A percentile compares a stretch with the other conserved stretches of the same genome.
Conservation (phyloP, 495 filamentous ascomycete species). For the Trichoderma virens region DNA sequence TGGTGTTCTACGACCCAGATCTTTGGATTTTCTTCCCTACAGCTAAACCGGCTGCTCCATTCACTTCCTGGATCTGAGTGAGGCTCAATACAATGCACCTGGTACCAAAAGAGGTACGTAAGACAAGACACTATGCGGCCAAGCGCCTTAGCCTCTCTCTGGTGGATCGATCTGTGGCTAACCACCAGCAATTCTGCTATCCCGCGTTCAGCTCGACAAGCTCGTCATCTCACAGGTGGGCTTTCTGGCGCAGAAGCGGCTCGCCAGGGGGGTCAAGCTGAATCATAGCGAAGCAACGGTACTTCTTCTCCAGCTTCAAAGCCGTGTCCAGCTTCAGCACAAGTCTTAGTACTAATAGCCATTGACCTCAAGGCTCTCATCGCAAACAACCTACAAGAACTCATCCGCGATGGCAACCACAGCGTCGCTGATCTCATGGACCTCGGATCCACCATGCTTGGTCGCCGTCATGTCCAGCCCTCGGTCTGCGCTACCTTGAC, state of each 20-base stretch:
- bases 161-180: slow-evolving; percentile 11
- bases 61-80: neutral
- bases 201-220: slow-evolving; percentile 75
- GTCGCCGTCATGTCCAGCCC: slow-evolving; percentile 86
- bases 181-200: neutral
- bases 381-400: slow-evolving; percentile 83
- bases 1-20: neutral
- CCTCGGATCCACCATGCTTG: slow-evolving; percentile 84
- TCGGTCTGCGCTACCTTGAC: slow-evolving; percentile 66
- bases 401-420: slow-evolving; percentile 95
- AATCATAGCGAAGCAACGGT: slow-evolving; percentile 91
- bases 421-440: slow-evolving; percentile 89
- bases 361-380: slow-evolving; percentile 65
- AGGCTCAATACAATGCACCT: slow-evolving; percentile 62
- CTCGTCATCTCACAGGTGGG: slow-evolving; percentile 88
- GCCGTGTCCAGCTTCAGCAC: neutral
- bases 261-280: slow-evolving; percentile 80
- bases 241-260: slow-evolving; percentile 76
- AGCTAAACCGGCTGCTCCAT: neutral
- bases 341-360: slow-evolving; percentile 12
- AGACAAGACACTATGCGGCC: slow-evolving; percentile 8
- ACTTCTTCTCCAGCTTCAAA: slow-evolving; percentile 21
- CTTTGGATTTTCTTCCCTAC: neutral
- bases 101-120: slow-evolving; percentile 75
- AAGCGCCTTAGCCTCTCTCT: too few relatives aligned